These are phyloP conservation scores for Xylariales sp. DNA, from an alignment of 2,329 filamentous ascomycete genomes.

Conservation along the genomic window DNA sequence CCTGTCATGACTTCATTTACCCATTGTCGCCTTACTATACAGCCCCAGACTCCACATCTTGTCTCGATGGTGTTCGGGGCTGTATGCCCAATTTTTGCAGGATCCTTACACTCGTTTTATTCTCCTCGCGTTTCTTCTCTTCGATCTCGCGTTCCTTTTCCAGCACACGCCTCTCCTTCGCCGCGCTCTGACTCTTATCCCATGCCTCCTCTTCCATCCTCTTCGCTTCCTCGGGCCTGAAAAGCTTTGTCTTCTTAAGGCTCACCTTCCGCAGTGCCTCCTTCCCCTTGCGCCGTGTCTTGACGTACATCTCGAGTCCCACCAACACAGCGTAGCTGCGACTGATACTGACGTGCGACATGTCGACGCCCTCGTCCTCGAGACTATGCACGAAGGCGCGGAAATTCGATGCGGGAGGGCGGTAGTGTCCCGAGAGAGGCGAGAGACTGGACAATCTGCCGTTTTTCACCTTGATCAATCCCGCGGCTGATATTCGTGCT, in stretches of 20 bases:
- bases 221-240: conserved; percentile 70
- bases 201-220: conserved; percentile 66
- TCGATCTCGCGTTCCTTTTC: conserved; percentile 26
- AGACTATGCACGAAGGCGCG: conserved; percentile 81
- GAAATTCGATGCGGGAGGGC: conserved; percentile 85
- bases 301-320: conserved; percentile 83
- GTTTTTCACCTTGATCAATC: conserved; percentile 85
- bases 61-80: conserved; percentile 16
- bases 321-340: conserved; percentile 85
- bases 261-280: conserved; percentile 61
- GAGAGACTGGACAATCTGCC: conserved; percentile 80
- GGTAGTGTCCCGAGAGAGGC: conserved; percentile 82
- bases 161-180: conserved; percentile 28
- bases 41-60: neutral
- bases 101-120: conserved; percentile 26
- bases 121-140: conserved; percentile 33
- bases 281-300: conserved; percentile 74
- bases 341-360: conserved; percentile 80
- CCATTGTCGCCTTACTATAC: neutral
- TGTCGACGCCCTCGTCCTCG: conserved; percentile 79
- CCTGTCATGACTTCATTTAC: neutral
- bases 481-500: conserved; percentile 82
- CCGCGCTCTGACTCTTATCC: conserved; percentile 36
- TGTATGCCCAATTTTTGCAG: conserved; percentile 33
- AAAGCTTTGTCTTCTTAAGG: conserved; percentile 67